Conservation (phyloP, 441 rosid genomes). For the Brassica balearica region DNA sequence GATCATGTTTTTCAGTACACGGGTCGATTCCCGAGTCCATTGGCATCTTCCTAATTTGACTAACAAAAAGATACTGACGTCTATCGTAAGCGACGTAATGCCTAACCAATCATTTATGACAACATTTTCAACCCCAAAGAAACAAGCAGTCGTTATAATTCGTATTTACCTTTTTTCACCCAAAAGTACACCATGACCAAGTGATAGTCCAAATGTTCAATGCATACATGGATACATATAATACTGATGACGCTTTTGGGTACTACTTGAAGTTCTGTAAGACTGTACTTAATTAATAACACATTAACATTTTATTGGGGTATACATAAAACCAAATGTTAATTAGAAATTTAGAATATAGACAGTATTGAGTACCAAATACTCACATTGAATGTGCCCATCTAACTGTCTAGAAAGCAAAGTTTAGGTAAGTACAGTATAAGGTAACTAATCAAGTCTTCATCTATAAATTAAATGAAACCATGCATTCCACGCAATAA, state of each 20-base stretch:
- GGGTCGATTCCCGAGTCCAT: background rate
- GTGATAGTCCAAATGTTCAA: background rate
- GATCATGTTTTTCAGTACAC: background rate
- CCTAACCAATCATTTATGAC: background rate
- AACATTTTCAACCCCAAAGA: background rate
- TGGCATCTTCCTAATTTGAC: background rate
- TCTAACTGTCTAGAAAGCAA: constrained; percentile 8
- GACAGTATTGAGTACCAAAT: background rate
- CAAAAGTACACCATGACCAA: background rate
- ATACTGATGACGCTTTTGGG: background rate
- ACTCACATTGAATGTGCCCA: constrained; percentile 5
- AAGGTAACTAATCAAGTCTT: background rate
- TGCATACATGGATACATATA: background rate
- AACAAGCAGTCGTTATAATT: background rate
- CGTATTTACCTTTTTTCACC: background rate
- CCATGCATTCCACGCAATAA: constrained; percentile 9
- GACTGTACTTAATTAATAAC: background rate
- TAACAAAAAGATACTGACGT: background rate
- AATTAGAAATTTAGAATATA: background rate
- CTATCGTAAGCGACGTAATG: background rate
- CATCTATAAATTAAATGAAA: constrained; percentile 25
- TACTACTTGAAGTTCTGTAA: background rate
- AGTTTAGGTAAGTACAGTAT: constrained; percentile 18
- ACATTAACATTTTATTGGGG: background rate
- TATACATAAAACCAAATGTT: background rate